Evolutionary conservation across 176 grass and related monocot species (phyloP), one percentile per base, ranked within the genome.

Genomic region (Panicum miliaceum): DNA sequence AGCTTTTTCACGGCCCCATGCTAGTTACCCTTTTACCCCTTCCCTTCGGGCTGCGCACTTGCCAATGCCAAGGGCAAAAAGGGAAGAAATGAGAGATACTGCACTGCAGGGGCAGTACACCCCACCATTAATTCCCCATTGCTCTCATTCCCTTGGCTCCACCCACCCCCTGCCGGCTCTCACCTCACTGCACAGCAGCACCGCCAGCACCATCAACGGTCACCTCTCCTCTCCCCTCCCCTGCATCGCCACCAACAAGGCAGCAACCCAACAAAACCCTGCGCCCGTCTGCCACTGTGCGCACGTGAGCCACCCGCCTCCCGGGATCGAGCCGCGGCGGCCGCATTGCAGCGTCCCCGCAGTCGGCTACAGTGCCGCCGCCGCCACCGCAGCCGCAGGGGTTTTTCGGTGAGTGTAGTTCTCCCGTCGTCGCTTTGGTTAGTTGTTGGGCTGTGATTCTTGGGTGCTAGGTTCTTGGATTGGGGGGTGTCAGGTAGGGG

Each of bases 261-360:
- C n/a, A n/a, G n/a, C n/a, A 85, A 80, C 45, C 71, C 42, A 86
- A 65, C 68, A 67, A 86, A 73, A 68, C 12, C 32, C 29, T 7
- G 25, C 25, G 41, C 68, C 48, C 1, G 18, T 22, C 2, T 18
- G 68, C 6, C 18, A 59, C 58, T 45, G 68, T 73, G 84, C 35
- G 47, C 84, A 81, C 52, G 77, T 86, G 84, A 80, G 45, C 20
- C 2, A 67, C 11, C n/a, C 26, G 12, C 42, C 6, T 45, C 9
- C 22, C 56, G 22, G 32, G 27, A 71, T 79, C 65, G 64, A 78
- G 67, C 32, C 64, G 42, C 40, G 11, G 42, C 56, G 11, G 53
- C 64, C 34, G 56, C 68, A 74, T 57, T 67, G 75, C 68, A 56
- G 29, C 68, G n/a, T 38, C 66, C 75, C 7, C n/a, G 62, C 20